Evolutionary conservation across 2,329 filamentous ascomycete species (phyloP), one percentile per base, ranked within the genome.

Genomic region (Talaromyces sp.): DNA sequence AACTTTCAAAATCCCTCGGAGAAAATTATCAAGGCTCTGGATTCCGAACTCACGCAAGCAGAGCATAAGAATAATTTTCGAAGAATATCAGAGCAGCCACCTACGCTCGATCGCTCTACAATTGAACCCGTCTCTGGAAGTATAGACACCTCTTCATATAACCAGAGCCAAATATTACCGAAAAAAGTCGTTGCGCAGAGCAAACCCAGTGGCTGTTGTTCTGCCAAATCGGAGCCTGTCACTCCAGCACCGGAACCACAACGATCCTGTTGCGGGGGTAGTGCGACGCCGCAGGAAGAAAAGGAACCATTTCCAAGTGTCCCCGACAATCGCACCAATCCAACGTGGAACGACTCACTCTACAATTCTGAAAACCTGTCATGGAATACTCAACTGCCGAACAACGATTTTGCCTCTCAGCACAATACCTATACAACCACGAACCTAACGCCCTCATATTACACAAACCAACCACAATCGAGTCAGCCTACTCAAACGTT

Each of bases 21-120:
- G 53, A 70, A 67, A 45, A 64, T 74, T 45, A 67, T 66, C 17
- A 73, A 70, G 57, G 71, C 69, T 25, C 56, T 75, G 28, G 64
- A 67, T 39, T 62, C 64, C 3, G 66, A 57, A 28, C 28, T 52
- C 8, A 36, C 40, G 22, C 48, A 41, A 53, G 22, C 46, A 7
- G 46, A 53, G 7, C n/a, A 22, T 25, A 52, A 58, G 25, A 56
- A 54, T 35, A 43, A 50, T 70, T 57, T 64, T 67, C 5, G 63
- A 66, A 19, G 63, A 66, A 19, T 63, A 63, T 41, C 55, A 55
- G 5, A 64, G 64, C 25, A 60, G 67, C 10, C 64, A 65, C 17
- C 6, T 63, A 2, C 63, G 2, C 13, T 40, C 9, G 50, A 48
- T n/a, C 45, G 5, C 36, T 40, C 50, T 40, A 19, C 19, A 19